Percentiles rank a stretch among this genome's conserved stretches.
phyloP scores from a whole-genome alignment of 176 grass and related monocot genomes.

The Triticum aestivum region IWGSC_CS_RefSeq_v2.1 NC_057811.1:165075883-165076382 shows the following conservation, averaged over 20 bases:
- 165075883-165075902: conserved; percentile 39
- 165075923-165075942: conserved; percentile 50
- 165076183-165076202: conserved; percentile 86
- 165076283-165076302: conserved; percentile 82
- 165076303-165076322: conserved; percentile 82
- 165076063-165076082: conserved; percentile 10
- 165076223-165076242: conserved; percentile 8
- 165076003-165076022: conserved; percentile 56
- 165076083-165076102: not conserved
- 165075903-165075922: conserved; percentile 38
- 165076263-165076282: conserved; percentile 5
- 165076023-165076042: conserved; percentile 74
- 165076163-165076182: conserved; percentile 67
- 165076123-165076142: conserved; percentile 47
- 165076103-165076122: conserved; percentile 53
- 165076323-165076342: conserved; percentile 77
- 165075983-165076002: conserved; percentile 57
- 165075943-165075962: conserved; percentile 53
- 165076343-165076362: conserved; percentile 35
- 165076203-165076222: conserved; percentile 38
- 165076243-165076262: not conserved
- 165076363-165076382: conserved; percentile 22
- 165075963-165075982: conserved; percentile 75
- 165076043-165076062: conserved; percentile 37
- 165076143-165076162: conserved; percentile 56